Base-by-base conservation (phyloP, 768 basidiomycete genomes). In the Boletus barrowsii region DNA sequence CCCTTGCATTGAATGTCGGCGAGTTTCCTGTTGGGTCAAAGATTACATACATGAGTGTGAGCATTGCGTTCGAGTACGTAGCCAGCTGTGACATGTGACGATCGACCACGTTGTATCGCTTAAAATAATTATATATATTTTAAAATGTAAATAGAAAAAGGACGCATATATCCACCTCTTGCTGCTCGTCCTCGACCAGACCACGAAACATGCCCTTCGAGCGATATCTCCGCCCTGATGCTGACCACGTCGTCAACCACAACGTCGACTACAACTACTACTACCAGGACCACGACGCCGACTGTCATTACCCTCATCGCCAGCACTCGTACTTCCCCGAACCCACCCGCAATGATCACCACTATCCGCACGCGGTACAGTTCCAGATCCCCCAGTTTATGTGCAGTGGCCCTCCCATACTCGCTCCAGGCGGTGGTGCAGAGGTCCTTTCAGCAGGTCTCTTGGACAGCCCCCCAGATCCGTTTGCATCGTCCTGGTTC, bases 351-450 rank as follows among this genome's bases (percentile, higher is more conserved):
- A 17, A 58, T 49, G 44, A 46, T 41, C 47, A 50, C 43, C 33
- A 45, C 29, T 42, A 54, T 33, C 62, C 68, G 29, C 58, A 63
- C 61, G 57, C 65, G 7, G 63, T 79, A 57, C 76, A 75, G 52
- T 79, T 88, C 58, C 84, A 87, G 68, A 74, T 90, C 36, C 88
- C 87, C 4, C 75, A 79, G 26, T 88, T 86, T 66, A 79, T 89
- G 71, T 73, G 81, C 61, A 70, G 69, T 55, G 78, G 78, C 4
- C 75, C 79, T 0, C 85, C 88, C 26, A 77, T 79, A 2, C 76
- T 90, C 20, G 85, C 84, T 2, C 82, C 78, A 2, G 87, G 87
- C 20, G 88, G 87, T 22, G 87, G 89, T 35, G 87, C 84, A 10
- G 89, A 90, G 68, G 82, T 86, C 14, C 65, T 89, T n/a, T 81